These are phyloP conservation scores for Mortierella sp. DNA, from an alignment of 371 early-diverging fungal species.

Conservation along the genomic window DNA sequence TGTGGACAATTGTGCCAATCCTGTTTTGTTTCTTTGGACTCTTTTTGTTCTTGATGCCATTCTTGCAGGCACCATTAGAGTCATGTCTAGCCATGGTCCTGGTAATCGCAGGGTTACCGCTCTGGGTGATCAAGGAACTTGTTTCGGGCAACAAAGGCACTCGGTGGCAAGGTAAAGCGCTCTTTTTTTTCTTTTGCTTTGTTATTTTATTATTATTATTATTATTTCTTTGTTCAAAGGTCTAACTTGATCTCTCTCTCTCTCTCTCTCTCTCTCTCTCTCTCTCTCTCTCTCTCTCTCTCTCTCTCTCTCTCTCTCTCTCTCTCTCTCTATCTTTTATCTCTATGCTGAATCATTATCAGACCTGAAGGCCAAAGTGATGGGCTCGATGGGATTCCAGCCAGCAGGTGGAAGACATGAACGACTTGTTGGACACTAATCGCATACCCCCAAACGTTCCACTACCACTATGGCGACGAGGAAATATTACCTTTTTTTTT, in stretches of 20 bases:
- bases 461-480: not conserved
- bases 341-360: not conserved
- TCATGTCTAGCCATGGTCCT: slow-evolving; percentile 53
- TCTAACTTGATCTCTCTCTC: not conserved
- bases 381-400: slow-evolving; percentile 23
- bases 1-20: slow-evolving; percentile 69
- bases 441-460: not conserved
- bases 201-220: no score
- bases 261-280: no score
- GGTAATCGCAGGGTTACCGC: slow-evolving; percentile 41
- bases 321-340: not conserved
- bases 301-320: not conserved
- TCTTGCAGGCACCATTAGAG: slow-evolving; percentile 69
- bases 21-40: slow-evolving; percentile 67
- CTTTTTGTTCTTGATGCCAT: slow-evolving; percentile 70
- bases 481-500: no score
- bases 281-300: no score
- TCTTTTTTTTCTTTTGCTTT: not conserved
- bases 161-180: slow-evolving; percentile 30
- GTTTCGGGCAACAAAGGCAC: slow-evolving; percentile 49
- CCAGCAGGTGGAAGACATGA: slow-evolving; percentile 48
- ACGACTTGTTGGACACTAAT: slow-evolving; percentile 23
- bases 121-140: slow-evolving; percentile 51
- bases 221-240: not conserved
- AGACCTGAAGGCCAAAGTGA: slow-evolving; percentile 36